These are phyloP conservation scores for Sporothrix sp. DNA, from an alignment of 2,329 filamentous ascomycete species.

Conservation along the genomic window DNA sequence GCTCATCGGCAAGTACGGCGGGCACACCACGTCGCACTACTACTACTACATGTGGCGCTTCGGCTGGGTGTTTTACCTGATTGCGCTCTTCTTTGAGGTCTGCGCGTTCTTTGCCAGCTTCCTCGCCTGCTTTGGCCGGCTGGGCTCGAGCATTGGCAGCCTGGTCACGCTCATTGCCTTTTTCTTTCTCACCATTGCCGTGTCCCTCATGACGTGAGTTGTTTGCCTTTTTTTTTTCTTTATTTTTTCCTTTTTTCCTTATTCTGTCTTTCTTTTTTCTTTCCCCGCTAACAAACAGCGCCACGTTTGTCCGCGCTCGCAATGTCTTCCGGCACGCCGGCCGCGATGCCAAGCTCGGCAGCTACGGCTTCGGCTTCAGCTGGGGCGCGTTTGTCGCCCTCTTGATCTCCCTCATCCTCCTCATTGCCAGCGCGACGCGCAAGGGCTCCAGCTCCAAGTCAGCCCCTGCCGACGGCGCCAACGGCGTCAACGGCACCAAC, in stretches of 20 bases:
- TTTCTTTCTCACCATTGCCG: constrained; percentile 59
- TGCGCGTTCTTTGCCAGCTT: constrained; percentile 58
- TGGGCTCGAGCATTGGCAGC: constrained; percentile 58
- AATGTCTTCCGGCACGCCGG: constrained; percentile 50
- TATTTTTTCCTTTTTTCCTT: constrained; percentile 1
- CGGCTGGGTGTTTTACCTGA: constrained; percentile 83
- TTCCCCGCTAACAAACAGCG: constrained; percentile 28
- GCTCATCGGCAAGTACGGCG: constrained; percentile 44
- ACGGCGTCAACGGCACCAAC: too few relatives aligned
- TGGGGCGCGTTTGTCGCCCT: constrained; percentile 63
- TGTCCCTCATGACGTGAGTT: constrained; percentile 65
- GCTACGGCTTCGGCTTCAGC: constrained; percentile 64
- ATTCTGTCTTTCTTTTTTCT: not conserved
- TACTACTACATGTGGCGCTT: constrained; percentile 87
- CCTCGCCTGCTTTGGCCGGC: constrained; percentile 59
- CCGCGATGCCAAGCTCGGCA: constrained; percentile 51
- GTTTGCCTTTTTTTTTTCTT: not conserved
- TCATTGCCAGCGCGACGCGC: constrained; percentile 50
- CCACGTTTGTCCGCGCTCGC: constrained; percentile 58
- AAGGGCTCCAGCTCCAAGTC: not conserved
- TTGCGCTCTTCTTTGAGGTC: constrained; percentile 69
- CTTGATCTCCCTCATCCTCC: constrained; percentile 56
- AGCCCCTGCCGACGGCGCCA: too few relatives aligned
- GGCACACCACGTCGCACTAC: constrained; percentile 42
- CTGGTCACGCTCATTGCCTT: constrained; percentile 49